Base-by-base conservation (phyloP, 2,329 filamentous ascomycete genomes). In the Biscogniauxia sp. region DNA sequence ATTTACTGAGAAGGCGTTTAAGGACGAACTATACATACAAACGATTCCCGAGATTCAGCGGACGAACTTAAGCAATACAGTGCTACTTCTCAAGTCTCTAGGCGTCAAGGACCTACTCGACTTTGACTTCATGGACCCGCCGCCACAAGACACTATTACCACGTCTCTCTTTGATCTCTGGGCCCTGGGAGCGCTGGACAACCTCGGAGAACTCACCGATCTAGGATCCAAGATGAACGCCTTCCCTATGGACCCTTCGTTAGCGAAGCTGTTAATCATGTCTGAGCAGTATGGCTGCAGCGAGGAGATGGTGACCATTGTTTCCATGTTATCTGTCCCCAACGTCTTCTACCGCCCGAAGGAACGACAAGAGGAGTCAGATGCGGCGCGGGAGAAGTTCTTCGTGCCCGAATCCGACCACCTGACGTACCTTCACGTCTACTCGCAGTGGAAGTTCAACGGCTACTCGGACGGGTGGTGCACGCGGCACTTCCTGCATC, bases 71-170 rank as follows among this genome's bases (percentile, higher is more conserved):
- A 89, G 92, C 70, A 98, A 98, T 69, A 98, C 93, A 0, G 94
- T 99, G 2, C 82, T 99, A 15, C 85, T 99, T 54, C 83, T 99
- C 53, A 99, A 99, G 73, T 97, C 92, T 0, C 84, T 99, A 0
- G 95, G 95, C 0, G 94, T 99, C 19, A 94, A 92, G 72, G 93
- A 99, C 68, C 81, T 99, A 9, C 79, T 99, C 0, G 94, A 99
- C 74, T 99, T 99, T 72, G 93, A 98, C 74, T 99, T 99, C 70
- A 98, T 99, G 94, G 95, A 99, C 68, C 95, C 95, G 1, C 95
- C 95, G 6, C 95, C 95, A 0, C 95, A 99, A 76, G 96, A 99
- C 71, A 97, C 93, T 0, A 98, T 99, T 66, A 94, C 92, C 0
- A 99, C 95, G 0, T 97, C 93, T 3, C 88, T 99, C 41, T 99